A percentile compares a stretch with the other conserved stretches of the same genome.
These are phyloP conservation scores for Nicotiana undulata DNA, from an alignment of 257 asterid genomes.

Conservation along the genomic window DNA sequence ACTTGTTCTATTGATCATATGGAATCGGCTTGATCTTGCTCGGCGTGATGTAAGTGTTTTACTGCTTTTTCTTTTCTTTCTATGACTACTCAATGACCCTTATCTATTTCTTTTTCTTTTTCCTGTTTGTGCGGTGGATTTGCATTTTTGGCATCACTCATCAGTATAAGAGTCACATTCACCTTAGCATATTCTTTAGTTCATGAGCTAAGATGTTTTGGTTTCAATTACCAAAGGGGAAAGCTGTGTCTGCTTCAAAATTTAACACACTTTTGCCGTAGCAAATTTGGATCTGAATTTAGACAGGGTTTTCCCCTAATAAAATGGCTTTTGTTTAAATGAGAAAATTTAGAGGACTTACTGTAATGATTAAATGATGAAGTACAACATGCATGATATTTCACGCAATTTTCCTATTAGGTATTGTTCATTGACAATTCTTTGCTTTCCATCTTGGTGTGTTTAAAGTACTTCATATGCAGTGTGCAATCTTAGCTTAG, in stretches of 20 bases:
- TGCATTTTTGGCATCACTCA: background rate
- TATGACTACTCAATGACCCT: background rate
- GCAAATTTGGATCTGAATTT: background rate
- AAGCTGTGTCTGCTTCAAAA: background rate
- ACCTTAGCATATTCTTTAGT: background rate
- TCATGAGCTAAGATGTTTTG: background rate
- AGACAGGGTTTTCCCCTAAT: background rate
- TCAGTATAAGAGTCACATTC: background rate
- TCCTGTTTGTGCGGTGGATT: background rate
- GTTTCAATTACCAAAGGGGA: background rate
- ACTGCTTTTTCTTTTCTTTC: background rate
- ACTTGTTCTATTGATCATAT: conserved; percentile 76
- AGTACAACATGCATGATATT: background rate
- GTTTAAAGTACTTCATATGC: background rate
- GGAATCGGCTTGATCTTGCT: conserved; percentile 96
- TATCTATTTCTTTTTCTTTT: background rate
- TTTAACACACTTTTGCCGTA: background rate
- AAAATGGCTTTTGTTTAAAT: background rate
- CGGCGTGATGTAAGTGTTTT: conserved; percentile 76
- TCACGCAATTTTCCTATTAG: background rate
- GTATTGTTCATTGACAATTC: background rate
- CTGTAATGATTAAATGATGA: background rate
- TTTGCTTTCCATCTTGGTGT: background rate
- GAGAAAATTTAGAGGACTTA: background rate
- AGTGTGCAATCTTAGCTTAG: background rate